phyloP scores from a whole-genome alignment of 371 early-diverging fungal species.

The Choanephora cucurbitarum region DNA sequence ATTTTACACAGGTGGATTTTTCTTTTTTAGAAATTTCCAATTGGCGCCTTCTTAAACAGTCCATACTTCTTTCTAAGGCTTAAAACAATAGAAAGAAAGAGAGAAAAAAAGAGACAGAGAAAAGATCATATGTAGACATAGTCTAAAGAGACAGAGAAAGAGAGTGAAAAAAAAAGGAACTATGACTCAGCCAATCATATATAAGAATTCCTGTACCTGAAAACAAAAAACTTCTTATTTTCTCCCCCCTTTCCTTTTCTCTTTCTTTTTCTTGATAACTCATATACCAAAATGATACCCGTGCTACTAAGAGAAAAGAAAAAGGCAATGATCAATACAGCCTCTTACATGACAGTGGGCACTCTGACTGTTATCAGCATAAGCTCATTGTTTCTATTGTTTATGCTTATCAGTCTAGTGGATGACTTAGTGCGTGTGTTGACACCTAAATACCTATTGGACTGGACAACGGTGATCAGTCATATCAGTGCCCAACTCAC shows the following conservation, averaged over 20 bases:
- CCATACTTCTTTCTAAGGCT: too few species aligned
- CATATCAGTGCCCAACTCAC: constrained; percentile 30
- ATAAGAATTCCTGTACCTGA: constrained; percentile 1
- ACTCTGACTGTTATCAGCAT: constrained; percentile 18
- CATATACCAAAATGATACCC: not conserved
- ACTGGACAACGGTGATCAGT: constrained; percentile 28
- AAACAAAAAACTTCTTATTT: not conserved
- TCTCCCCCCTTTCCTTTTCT: constrained; percentile 5
- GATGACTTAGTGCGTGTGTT: constrained; percentile 30
- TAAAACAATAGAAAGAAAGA: too few species aligned
- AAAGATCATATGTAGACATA: too few species aligned
- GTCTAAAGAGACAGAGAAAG: too few species aligned
- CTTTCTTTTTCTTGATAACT: constrained; percentile 9
- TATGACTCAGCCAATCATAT: not conserved
- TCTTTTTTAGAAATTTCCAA: too few species aligned
- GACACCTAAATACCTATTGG: constrained; percentile 23
- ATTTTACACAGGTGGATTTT: too few species aligned
- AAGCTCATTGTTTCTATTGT: constrained; percentile 29
- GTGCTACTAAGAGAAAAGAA: not conserved
- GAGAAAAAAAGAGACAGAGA: too few species aligned
- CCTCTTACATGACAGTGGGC: constrained; percentile 24
- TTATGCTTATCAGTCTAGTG: constrained; percentile 28
- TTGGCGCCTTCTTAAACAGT: too few species aligned
- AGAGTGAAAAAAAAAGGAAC: constrained; percentile 1
- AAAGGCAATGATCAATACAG: constrained; percentile 10